phyloP scores from a whole-genome alignment of 768 basidiomycete genomes.

The Suillus variegatus region DNA sequence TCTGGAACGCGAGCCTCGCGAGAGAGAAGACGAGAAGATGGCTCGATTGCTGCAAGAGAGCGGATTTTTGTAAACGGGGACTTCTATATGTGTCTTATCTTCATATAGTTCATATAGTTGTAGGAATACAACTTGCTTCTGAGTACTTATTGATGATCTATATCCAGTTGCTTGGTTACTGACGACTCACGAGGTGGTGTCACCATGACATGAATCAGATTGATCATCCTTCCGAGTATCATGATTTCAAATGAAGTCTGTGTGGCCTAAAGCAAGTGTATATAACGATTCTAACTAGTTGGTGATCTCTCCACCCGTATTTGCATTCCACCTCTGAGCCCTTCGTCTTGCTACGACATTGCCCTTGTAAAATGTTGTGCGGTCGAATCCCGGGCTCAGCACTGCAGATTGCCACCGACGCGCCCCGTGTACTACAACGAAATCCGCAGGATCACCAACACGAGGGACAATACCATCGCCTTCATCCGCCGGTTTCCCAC shows the following conservation, averaged over 20 bases:
- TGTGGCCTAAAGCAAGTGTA: background rate
- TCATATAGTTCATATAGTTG: background rate
- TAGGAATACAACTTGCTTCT: background rate
- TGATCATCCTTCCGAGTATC: background rate
- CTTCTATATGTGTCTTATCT: background rate
- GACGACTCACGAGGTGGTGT: background rate
- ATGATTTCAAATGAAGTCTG: background rate
- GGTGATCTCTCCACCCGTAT: background rate
- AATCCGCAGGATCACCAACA: constrained; percentile 51
- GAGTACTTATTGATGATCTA: background rate
- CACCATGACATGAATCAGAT: background rate
- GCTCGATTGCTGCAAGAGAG: constrained; percentile 85
- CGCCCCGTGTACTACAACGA: constrained; percentile 57
- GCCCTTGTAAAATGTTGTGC: constrained; percentile 21
- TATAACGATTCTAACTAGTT: background rate
- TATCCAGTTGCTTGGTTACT: background rate
- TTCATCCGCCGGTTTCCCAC: constrained; percentile 12
- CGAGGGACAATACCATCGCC: constrained; percentile 34
- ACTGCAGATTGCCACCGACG: constrained; percentile 45
- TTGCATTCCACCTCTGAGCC: constrained; percentile 18
- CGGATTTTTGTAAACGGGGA: constrained; percentile 64
- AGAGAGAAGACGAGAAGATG: constrained; percentile 97
- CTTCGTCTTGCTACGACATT: constrained; percentile 19
- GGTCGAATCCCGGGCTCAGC: constrained; percentile 43
- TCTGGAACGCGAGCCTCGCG: constrained; percentile 87